phyloP scores from a whole-genome alignment of 177 flowering plant species.

The Vitis hybrid region DNA sequence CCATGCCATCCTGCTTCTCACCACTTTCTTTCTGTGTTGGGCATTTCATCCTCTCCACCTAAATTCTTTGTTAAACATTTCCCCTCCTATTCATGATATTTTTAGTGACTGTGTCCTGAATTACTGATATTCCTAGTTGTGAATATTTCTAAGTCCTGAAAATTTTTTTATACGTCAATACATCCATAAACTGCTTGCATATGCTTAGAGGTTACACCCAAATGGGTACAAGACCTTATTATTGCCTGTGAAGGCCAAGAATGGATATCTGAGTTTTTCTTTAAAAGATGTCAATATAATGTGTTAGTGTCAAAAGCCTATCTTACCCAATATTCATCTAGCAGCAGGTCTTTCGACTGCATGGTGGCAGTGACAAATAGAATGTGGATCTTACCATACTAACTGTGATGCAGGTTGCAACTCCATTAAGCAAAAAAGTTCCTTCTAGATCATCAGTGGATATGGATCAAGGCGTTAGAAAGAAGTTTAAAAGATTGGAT shows the following conservation, averaged over 20 bases:
- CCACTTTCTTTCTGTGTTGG: neutral
- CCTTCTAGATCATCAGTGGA: neutral
- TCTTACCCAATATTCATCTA: neutral
- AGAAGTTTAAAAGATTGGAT: conserved; percentile 6
- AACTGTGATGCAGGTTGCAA: conserved; percentile 3
- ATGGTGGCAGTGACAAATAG: neutral
- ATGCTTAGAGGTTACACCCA: neutral
- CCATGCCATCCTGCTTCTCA: neutral
- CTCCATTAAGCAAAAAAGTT: neutral
- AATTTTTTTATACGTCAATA: neutral
- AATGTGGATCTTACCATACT: neutral
- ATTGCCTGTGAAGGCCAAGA: neutral
- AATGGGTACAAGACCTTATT: neutral
- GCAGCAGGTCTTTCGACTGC: neutral
- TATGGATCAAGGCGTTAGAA: neutral
- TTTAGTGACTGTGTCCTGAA: neutral
- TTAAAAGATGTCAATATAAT: neutral
- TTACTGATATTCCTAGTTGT: neutral
- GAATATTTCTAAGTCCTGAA: neutral
- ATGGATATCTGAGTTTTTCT: neutral
- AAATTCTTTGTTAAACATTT: neutral
- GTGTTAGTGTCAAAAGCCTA: neutral
- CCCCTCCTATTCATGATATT: neutral
- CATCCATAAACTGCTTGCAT: neutral
- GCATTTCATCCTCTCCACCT: neutral